These are phyloP conservation scores for Pleurotus sapidus DNA, from an alignment of 768 basidiomycete genomes.

Conservation along the genomic window DNA sequence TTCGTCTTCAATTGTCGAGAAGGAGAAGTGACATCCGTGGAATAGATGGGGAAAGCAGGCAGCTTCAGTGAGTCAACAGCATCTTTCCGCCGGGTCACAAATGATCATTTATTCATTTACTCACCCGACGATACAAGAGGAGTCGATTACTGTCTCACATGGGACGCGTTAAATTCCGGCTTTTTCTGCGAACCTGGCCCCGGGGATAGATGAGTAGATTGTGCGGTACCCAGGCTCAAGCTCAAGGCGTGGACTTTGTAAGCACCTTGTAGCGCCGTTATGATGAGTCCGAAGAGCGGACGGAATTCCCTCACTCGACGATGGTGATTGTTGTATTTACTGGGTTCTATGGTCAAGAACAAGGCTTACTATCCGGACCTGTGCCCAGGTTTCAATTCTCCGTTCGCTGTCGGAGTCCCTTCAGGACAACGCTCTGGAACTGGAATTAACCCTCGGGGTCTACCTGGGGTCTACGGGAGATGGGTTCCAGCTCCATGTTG, in stretches of 20 bases:
- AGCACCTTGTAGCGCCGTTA: too few species aligned
- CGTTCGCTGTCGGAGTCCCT: background rate
- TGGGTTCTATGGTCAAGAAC: too few species aligned
- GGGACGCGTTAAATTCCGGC: background rate
- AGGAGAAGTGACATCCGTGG: conserved; percentile 1
- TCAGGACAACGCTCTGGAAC: background rate
- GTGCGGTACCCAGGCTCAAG: background rate
- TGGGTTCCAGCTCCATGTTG: background rate
- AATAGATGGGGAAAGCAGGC: background rate
- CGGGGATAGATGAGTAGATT: conserved; percentile 3
- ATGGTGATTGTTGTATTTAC: background rate
- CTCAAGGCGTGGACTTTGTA: background rate
- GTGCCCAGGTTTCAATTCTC: background rate
- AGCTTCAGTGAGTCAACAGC: background rate
- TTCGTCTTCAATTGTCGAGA: background rate
- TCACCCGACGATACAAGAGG: background rate
- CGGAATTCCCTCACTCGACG: background rate
- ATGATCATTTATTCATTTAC: background rate
- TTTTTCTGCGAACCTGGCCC: background rate
- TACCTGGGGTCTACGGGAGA: background rate
- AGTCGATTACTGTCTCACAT: conserved; percentile 1
- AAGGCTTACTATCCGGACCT: background rate
- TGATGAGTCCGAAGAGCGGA: too few species aligned
- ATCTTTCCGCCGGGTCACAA: background rate
- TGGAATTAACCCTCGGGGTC: background rate